phyloP scores from a whole-genome alignment of 2,329 filamentous ascomycete genomes.

The Aspergillus brasiliensis region DNA sequence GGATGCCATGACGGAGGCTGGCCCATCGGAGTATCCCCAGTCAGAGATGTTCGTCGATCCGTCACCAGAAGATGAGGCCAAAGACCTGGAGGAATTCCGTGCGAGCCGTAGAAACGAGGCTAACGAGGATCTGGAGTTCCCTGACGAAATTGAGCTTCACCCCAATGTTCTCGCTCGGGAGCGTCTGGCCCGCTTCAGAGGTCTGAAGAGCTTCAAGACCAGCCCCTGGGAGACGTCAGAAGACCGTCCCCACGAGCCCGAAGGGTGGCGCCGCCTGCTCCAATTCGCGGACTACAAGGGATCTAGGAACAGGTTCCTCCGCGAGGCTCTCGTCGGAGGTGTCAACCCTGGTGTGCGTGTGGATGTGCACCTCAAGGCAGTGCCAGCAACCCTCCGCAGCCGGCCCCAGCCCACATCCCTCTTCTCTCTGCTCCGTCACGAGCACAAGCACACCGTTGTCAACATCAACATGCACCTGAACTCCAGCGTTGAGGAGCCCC shows the following conservation, averaged over 20 bases:
- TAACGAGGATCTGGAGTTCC: slow-evolving; percentile 90
- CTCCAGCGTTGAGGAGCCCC: slow-evolving; percentile 70
- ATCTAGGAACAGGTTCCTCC: slow-evolving; percentile 72
- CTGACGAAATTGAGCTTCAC: slow-evolving; percentile 93
- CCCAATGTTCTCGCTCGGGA: slow-evolving; percentile 85
- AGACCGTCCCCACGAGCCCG: slow-evolving; percentile 82
- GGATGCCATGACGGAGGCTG: slow-evolving; percentile 70
- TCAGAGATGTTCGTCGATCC: slow-evolving; percentile 87
- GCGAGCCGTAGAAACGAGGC: slow-evolving; percentile 76
- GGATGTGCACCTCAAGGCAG: slow-evolving; percentile 69
- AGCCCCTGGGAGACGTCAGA: slow-evolving; percentile 88
- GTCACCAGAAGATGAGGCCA: slow-evolving; percentile 78
- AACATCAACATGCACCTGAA: slow-evolving; percentile 89
- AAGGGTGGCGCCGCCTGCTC: slow-evolving; percentile 84
- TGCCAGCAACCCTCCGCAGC: slow-evolving; percentile 57
- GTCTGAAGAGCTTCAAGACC: slow-evolving; percentile 85
- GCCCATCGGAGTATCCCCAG: slow-evolving; percentile 85
- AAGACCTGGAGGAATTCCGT: slow-evolving; percentile 80
- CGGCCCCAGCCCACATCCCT: slow-evolving; percentile 65
- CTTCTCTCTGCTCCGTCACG: slow-evolving; percentile 87
- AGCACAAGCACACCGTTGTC: slow-evolving; percentile 88
- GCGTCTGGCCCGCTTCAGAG: slow-evolving; percentile 81
- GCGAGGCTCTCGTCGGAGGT: slow-evolving; percentile 86
- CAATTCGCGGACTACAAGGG: slow-evolving; percentile 89
- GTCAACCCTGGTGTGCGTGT: slow-evolving; percentile 83